Evolutionary conservation across 805 yeast species (phyloP).

Genomic region (Kockiozyma suomiensis): DNA sequence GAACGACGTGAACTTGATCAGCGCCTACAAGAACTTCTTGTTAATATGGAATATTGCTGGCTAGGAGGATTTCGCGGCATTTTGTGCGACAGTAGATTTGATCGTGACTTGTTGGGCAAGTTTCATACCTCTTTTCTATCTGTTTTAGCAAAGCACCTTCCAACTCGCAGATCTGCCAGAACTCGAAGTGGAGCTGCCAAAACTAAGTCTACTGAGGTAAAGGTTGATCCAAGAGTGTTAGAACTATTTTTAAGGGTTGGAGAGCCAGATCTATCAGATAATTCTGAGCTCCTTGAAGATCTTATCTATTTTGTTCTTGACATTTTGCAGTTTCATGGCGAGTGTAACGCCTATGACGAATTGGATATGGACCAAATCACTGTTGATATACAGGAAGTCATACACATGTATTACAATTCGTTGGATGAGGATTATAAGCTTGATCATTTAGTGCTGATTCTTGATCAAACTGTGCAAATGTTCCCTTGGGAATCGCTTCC

Average conservation of each 20-base stretch:
- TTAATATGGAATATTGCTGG: constrained; percentile 65
- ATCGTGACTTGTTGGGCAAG: constrained; percentile 36
- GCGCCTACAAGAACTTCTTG: constrained; percentile 56
- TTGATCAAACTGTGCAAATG: constrained; percentile 63
- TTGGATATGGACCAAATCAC: constrained; percentile 60
- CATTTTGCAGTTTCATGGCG: constrained; percentile 63
- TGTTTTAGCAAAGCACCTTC: constrained; percentile 51
- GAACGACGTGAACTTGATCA: constrained; percentile 63
- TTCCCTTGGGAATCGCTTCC: constrained; percentile 92
- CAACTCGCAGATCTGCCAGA: constrained; percentile 49
- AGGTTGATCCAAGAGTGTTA: constrained; percentile 51
- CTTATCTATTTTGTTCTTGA: constrained; percentile 65
- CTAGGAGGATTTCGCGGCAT: constrained; percentile 75
- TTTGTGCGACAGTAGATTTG: constrained; percentile 48
- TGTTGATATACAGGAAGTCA: constrained; percentile 53
- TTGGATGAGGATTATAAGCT: constrained; percentile 10
- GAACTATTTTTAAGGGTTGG: constrained; percentile 57
- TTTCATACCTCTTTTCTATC: constrained; percentile 48
- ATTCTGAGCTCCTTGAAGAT: constrained; percentile 58
- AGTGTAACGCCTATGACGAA: constrained; percentile 64
- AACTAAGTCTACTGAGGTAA: constrained; percentile 32
- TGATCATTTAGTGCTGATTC: constrained; percentile 68
- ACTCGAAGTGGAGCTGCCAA: constrained; percentile 28
- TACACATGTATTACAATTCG: constrained; percentile 25
- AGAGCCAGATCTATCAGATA: constrained; percentile 41